Evolutionary conservation across 192 early-diverging fungal species (phyloP).

Genomic region (Coemansia sp.): DNA sequence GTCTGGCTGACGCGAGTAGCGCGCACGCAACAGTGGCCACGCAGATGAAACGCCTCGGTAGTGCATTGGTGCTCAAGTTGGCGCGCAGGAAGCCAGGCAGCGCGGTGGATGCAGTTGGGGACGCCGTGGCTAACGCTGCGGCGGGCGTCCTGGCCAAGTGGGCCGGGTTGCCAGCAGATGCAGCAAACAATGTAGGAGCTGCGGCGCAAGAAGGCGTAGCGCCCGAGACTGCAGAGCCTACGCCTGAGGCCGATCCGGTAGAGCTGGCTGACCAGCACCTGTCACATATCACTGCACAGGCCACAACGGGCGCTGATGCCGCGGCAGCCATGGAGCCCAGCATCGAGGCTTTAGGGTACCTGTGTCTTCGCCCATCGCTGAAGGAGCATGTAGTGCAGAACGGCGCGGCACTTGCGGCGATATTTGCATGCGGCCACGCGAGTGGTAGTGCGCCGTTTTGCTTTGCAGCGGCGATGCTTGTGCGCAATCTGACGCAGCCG

Average conservation of each 20-base stretch:
- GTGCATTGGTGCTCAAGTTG: constrained; percentile 58
- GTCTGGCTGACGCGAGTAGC: constrained; percentile 42
- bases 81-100: constrained; percentile 47
- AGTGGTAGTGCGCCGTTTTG: constrained; percentile 56
- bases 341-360: constrained; percentile 81
- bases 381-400: constrained; percentile 71
- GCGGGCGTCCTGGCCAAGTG: constrained; percentile 66
- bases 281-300: constrained; percentile 9
- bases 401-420: constrained; percentile 54
- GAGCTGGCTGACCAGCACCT: constrained; percentile 44
- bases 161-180: constrained; percentile 39
- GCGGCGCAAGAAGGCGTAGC: constrained; percentile 3
- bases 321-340: constrained; percentile 53
- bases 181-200: constrained; percentile 26
- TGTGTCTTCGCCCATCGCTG: constrained; percentile 64
- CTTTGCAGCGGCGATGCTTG: constrained; percentile 73
- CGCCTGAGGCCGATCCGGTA: constrained; percentile 19
- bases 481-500: constrained; percentile 75
- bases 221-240: constrained; percentile 5
- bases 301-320: neutral
- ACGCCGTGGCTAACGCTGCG: constrained; percentile 57
- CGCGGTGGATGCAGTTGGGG: constrained; percentile 29
- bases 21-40: constrained; percentile 59
- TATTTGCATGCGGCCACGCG: constrained; percentile 57
- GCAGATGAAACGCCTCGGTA: constrained; percentile 62